Base-by-base conservation (phyloP, 345 rosid species). In the Clarkia xantiana region DNA sequence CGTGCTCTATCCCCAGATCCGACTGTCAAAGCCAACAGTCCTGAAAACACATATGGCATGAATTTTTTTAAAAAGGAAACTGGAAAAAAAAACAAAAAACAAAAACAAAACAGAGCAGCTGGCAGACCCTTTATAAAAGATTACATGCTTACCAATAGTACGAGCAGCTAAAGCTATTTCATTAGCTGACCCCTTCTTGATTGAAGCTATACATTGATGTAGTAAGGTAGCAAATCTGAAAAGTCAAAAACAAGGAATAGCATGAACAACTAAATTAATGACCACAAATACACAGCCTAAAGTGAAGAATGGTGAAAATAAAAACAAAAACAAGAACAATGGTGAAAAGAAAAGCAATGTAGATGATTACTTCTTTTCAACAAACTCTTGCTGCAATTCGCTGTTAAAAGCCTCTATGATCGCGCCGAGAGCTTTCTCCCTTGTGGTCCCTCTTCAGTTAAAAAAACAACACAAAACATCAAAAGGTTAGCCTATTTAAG, bases 161-260 rank as follows among this genome's bases (percentile, higher is more conserved):
- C 71, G 93, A 42, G 83, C 62, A 22, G 96, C 98, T 18, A 84
- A 67, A 48, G 76, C 55, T 53, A 81, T 69, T 74, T 86, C 98
- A 48, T 64, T 79, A 69, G 57, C 66, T 22, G 96, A 79, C 41
- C 94, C 94, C 63, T 71, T 72, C 64, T 84, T 91, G 17, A 81
- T 60, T 40, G 73, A 86, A 60, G 67, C 67, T 53, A 79, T 50
- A 54, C 85, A 84, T 42, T 64, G 96, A 58, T 86, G 83, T 45
- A 91, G 74, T 55, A 91, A 62, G 52, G 98, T 86, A 20, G 86
- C 93, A 65, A 81, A 86, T 49, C 96, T 90, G 72, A 15, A 64
- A 47, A 52, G 16, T 23, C 17, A 25, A 50, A 47, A 18, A 47
- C 2, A 10, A 47, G 6, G 16, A 3, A 0, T 29, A 29, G 36